Evolutionary conservation across 768 basidiomycete genomes (phyloP), one percentile per base, ranked within the genome.

Genomic region (Trichaptum fuscoviolaceum): DNA sequence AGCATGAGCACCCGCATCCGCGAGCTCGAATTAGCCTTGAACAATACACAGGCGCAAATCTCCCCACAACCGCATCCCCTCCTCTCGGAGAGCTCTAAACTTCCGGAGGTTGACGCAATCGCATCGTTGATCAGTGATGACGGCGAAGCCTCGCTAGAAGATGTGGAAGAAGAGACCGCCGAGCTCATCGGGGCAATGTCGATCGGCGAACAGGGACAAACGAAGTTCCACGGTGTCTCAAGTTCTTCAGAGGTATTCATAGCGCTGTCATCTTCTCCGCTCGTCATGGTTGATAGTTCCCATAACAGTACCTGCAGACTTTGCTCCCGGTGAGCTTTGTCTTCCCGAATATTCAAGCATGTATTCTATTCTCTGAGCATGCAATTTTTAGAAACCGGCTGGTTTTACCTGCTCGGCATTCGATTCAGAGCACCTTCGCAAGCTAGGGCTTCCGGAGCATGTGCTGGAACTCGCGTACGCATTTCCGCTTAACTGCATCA

Each of bases 211-310:
- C 78, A 84, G 63, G 85, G 84, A n/a, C 80, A 82, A 63, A 74
- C 80, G 1, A 79, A 76, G 66, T 85, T 85, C 71, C 81, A 82
- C 68, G 84, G 84, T 15, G 81, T 79, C 67, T 80, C 81, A 5
- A 79, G 83, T 25, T 76, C 80, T 20, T 81, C 83, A 25, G 84
- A 85, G 78, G 85, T 84, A 68, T 63, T 75, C n/a, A n/a, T 24
- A 35, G 36, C 15, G 63, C 57, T 10, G 20, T 35, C 24, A 27
- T 36, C 27, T n/a, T n/a, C 60, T 36, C 27, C 68, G 25, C 63
- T 42, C 23, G 15, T 57, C 20, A 23, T 25, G 35, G 20, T 61
- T 63, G 61, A 26, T 65, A 80, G 80, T 81, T 75, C 81, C 35
- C 76, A 57, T 25, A 57, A 63, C 71, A 69, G 71, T 74, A 75